Conservation (phyloP, 331 rosid genomes). For the Stylosanthes scabra region DNA sequence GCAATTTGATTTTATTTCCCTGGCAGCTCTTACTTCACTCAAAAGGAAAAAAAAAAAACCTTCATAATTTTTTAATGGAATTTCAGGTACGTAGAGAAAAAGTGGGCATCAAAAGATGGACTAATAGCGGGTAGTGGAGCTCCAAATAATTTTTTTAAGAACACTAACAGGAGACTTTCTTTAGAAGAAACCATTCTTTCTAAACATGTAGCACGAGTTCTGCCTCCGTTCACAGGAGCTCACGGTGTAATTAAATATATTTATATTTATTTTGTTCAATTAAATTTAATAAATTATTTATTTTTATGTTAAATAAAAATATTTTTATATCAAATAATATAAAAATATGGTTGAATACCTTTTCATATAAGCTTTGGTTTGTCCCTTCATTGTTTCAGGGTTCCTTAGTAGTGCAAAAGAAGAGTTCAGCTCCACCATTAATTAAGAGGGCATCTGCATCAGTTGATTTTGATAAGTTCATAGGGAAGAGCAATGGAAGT, state of each 20-base stretch:
- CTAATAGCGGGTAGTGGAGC: conserved; percentile 30
- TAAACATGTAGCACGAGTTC: conserved; percentile 37
- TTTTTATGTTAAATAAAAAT: not conserved
- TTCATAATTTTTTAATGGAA: conserved; percentile 1
- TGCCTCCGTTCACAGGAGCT: conserved; percentile 43
- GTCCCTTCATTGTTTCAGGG: conserved; percentile 43
- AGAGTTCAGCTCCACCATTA: conserved; percentile 32
- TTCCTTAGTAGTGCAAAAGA: conserved; percentile 53
- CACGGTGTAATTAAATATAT: not conserved
- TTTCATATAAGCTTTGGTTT: not conserved
- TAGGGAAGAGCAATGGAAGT: conserved; percentile 37
- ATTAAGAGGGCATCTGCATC: conserved; percentile 31
- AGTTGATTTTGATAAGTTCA: conserved; percentile 39
- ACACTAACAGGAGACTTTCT: conserved; percentile 52
- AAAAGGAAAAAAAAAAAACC: too few relatives aligned
- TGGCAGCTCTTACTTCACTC: too few relatives aligned
- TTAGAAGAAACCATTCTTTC: conserved; percentile 69
- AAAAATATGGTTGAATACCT: not conserved
- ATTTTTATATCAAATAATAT: too few relatives aligned
- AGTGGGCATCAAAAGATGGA: conserved; percentile 50
- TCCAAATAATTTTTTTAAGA: conserved; percentile 41
- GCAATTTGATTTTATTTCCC: too few relatives aligned
- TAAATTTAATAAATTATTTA: not conserved
- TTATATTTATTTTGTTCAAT: too few relatives aligned
- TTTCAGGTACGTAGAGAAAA: conserved; percentile 70